Conservation (phyloP, 1,139 yeast species). For the Candida sojae region DNA sequence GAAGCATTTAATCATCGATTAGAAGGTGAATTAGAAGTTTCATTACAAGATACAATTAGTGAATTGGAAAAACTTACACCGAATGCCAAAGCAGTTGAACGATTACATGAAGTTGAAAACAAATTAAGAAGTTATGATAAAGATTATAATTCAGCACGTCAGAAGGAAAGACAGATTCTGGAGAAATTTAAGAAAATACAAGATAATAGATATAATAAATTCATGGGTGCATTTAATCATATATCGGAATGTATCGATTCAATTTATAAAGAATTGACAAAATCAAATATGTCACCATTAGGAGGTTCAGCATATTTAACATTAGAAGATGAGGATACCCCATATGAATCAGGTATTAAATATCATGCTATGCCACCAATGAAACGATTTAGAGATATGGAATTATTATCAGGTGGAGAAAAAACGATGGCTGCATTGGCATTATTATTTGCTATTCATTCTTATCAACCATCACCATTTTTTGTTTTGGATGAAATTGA, state of each 20-base stretch:
- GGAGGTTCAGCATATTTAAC: slow-evolving; percentile 95
- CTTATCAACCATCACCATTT: slow-evolving; percentile 92
- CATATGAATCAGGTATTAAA: slow-evolving; percentile 77
- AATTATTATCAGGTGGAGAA: slow-evolving; percentile 92
- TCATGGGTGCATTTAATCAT: slow-evolving; percentile 75
- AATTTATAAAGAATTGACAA: slow-evolving; percentile 87
- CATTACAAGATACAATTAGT: slow-evolving; percentile 32
- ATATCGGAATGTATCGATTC: slow-evolving; percentile 71
- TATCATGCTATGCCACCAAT: slow-evolving; percentile 97
- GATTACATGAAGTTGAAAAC: slow-evolving; percentile 68
- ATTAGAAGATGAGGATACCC: slow-evolving; percentile 87
- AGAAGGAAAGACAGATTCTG: slow-evolving; percentile 56
- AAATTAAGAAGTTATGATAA: slow-evolving; percentile 62
- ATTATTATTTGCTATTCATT: slow-evolving; percentile 84
- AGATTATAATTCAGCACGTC: slow-evolving; percentile 66
- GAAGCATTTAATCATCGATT: slow-evolving; percentile 38
- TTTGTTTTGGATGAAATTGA: slow-evolving; percentile 96
- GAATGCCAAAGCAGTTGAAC: slow-evolving; percentile 76
- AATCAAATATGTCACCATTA: slow-evolving; percentile 62
- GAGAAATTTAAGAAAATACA: slow-evolving; percentile 63
- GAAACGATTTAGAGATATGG: slow-evolving; percentile 93
- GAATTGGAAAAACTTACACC: slow-evolving; percentile 70
- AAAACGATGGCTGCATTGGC: slow-evolving; percentile 97
- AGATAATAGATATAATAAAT: slow-evolving; percentile 57
- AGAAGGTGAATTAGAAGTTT: slow-evolving; percentile 49